A percentile compares a stretch with the other conserved stretches of the same genome.
These are phyloP conservation scores for Tothia fuscella DNA, from an alignment of 2,329 filamentous ascomycete genomes.

Conservation along the genomic window DNA sequence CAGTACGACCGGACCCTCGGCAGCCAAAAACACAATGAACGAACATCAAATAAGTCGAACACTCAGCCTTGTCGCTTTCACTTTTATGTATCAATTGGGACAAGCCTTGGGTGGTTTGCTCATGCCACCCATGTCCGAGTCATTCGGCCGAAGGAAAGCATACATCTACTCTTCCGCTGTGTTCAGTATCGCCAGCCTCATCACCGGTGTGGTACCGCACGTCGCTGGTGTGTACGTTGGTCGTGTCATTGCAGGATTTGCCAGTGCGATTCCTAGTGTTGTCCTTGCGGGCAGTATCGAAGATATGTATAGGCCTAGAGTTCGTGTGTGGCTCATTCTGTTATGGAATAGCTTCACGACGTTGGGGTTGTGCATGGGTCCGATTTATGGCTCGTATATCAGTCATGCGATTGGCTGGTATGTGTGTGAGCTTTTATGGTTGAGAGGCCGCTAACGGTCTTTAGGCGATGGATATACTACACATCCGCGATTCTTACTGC, in stretches of 20 bases:
- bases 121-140: slow-evolving; percentile 3
- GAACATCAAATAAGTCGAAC: neutral
- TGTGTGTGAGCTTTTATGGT: neutral
- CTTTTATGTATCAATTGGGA: neutral
- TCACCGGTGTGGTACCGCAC: neutral
- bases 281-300: slow-evolving; percentile 4
- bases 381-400: neutral
- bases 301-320: neutral
- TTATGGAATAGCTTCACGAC: neutral
- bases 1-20: too few species aligned
- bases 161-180: neutral
- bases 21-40: neutral
- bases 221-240: neutral
- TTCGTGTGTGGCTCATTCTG: slow-evolving; percentile 1
- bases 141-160: slow-evolving; percentile 1
- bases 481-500: neutral
- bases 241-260: neutral
- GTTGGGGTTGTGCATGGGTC: neutral
- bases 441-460: neutral
- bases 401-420: neutral
- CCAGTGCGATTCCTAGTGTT: neutral
- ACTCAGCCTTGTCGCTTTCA: neutral
- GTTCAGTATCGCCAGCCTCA: neutral
- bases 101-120: slow-evolving; percentile 3
- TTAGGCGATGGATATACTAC: slow-evolving; percentile 1